These are phyloP conservation scores for Suillus clintonianus DNA, from an alignment of 768 basidiomycete species.

Conservation along the genomic window DNA sequence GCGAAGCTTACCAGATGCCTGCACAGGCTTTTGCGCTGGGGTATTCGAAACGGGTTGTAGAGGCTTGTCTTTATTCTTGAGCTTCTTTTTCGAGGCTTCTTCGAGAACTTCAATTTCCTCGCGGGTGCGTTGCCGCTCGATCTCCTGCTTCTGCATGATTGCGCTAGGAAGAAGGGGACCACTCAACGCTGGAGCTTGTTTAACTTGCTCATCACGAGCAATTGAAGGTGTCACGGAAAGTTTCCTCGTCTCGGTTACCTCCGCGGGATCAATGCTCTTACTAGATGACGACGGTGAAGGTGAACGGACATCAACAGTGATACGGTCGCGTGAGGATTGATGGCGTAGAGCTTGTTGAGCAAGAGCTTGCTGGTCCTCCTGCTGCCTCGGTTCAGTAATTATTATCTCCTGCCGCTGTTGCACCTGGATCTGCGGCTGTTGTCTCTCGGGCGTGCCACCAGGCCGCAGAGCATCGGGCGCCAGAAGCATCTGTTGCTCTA, in stretches of 20 bases:
- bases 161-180: slow-evolving; percentile 40
- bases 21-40: slow-evolving; percentile 13
- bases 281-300: slow-evolving; percentile 30
- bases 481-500: slow-evolving; percentile 18
- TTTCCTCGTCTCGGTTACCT: slow-evolving; percentile 72
- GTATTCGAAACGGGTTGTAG: slow-evolving; percentile 32
- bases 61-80: slow-evolving; percentile 47
- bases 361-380: slow-evolving; percentile 32
- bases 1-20: slow-evolving; percentile 38
- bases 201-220: slow-evolving; percentile 54
- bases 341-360: slow-evolving; percentile 38
- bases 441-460: slow-evolving; percentile 28
- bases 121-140: slow-evolving; percentile 53
- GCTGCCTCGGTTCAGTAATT: slow-evolving; percentile 36
- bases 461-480: slow-evolving; percentile 41
- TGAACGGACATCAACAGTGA: slow-evolving; percentile 32
- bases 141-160: slow-evolving; percentile 48
- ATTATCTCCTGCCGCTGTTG: slow-evolving; percentile 29
- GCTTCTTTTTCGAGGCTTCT: slow-evolving; percentile 50
- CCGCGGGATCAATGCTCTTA: slow-evolving; percentile 61
- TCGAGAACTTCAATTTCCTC: slow-evolving; percentile 50
- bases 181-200: slow-evolving; percentile 9
- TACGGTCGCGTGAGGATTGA: slow-evolving; percentile 51
- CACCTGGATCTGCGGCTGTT: slow-evolving; percentile 29
- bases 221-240: slow-evolving; percentile 79